Conservation (phyloP, 2,329 filamentous ascomycete species). For the Ascochyta koolunga region DNA sequence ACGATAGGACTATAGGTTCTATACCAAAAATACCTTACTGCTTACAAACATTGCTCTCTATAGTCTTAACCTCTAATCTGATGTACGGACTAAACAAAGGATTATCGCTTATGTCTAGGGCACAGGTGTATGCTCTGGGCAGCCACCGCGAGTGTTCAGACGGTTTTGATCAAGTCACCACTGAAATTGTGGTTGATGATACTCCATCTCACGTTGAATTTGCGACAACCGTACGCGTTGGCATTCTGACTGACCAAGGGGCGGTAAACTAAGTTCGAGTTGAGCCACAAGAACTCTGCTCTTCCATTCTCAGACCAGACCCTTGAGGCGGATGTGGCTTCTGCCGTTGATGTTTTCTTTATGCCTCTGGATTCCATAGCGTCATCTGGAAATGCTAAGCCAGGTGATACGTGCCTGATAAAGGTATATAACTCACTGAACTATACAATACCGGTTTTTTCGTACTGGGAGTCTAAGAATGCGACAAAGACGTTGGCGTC, state of each 20-base stretch:
- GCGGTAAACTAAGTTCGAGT: slow-evolving; percentile 12
- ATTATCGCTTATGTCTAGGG: not conserved
- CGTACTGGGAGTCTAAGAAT: slow-evolving; percentile 19
- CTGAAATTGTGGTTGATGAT: slow-evolving; percentile 18
- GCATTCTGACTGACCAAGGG: slow-evolving; percentile 18
- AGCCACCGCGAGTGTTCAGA: not conserved
- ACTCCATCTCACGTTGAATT: slow-evolving; percentile 1
- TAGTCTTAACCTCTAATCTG: slow-evolving; percentile 24
- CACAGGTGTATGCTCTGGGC: not conserved
- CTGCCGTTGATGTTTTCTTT: slow-evolving; percentile 7
- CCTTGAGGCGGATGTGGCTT: not conserved
- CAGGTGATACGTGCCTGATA: slow-evolving; percentile 14
- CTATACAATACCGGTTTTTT: not conserved
- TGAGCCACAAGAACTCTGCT: slow-evolving; percentile 8
- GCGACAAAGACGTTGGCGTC: slow-evolving; percentile 17
- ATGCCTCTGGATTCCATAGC: not conserved
- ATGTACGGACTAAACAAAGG: slow-evolving; percentile 16
- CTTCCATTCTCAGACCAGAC: not conserved
- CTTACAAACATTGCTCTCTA: slow-evolving; percentile 36
- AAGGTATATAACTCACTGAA: slow-evolving; percentile 9
- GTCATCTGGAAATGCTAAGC: not conserved
- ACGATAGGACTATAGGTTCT: slow-evolving; percentile 32
- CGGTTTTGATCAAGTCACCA: slow-evolving; percentile 17
- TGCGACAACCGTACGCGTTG: slow-evolving; percentile 14
- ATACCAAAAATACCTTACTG: slow-evolving; percentile 38